Conservation (phyloP, 78 protist genomes). For the Tieghemostelium lacteum region DNA sequence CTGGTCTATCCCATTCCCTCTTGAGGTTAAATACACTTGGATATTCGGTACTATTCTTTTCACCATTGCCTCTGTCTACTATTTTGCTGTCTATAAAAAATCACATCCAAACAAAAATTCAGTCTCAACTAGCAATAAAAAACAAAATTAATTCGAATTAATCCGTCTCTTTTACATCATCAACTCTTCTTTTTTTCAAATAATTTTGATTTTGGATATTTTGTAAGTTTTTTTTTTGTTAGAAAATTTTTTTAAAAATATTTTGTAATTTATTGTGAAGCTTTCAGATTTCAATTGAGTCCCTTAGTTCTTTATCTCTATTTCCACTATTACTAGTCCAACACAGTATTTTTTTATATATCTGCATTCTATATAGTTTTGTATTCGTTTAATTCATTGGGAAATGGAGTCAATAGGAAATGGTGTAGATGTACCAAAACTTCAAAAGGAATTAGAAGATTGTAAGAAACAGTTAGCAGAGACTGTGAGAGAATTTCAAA, state of each 20-base stretch:
- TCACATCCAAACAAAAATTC: neutral
- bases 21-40: slow-evolving; percentile 74
- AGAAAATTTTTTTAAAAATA: too few species aligned
- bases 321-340: too few species aligned
- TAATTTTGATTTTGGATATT: too few species aligned
- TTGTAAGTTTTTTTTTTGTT: neutral
- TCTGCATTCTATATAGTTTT: too few species aligned
- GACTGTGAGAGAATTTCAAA: neutral
- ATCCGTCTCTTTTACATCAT: neutral
- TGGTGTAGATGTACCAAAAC: neutral
- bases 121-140: too few species aligned
- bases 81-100: slow-evolving; percentile 51
- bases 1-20: slow-evolving; percentile 65
- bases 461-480: neutral
- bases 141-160: too few species aligned
- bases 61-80: slow-evolving; percentile 21
- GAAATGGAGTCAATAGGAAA: neutral
- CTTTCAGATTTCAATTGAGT: too few species aligned
- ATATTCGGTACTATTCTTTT: slow-evolving; percentile 25
- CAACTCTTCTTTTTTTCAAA: neutral
- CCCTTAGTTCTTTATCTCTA: too few species aligned
- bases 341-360: neutral
- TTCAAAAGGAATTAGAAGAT: slow-evolving; percentile 57
- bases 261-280: too few species aligned
- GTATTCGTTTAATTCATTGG: too few species aligned